Conservation (phyloP, 495 filamentous ascomycete genomes). For the Cryomyces antarcticus region DNA sequence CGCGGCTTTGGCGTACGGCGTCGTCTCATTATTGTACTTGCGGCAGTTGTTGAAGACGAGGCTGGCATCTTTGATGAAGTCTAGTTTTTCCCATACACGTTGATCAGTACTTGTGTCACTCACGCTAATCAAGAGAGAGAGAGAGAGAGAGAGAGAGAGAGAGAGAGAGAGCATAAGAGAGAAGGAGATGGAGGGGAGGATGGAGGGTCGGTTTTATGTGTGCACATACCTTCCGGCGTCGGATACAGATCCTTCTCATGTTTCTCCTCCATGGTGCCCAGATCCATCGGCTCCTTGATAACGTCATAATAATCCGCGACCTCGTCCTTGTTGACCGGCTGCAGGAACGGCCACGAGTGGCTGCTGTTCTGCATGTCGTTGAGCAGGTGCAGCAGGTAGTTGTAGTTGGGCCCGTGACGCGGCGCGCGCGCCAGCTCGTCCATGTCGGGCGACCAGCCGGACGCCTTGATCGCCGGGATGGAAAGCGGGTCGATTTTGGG, state of each 20-base stretch:
- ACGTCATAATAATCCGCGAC: constrained; percentile 96
- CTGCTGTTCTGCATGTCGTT: constrained; percentile 90
- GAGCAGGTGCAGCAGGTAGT: constrained; percentile 74
- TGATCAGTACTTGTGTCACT: too few relatives aligned
- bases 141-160: too few relatives aligned
- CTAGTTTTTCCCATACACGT: too few relatives aligned
- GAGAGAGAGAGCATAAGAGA: too few relatives aligned
- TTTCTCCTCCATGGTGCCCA: constrained; percentile 88
- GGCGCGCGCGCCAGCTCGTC: constrained; percentile 89
- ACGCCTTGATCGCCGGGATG: constrained; percentile 66
- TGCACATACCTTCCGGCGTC: constrained; percentile 37
- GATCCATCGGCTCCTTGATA: constrained; percentile 94
- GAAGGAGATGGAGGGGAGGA: too few relatives aligned
- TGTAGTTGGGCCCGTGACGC: constrained; percentile 94
- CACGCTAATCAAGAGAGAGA: too few relatives aligned
- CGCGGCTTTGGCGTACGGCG: constrained; percentile 89
- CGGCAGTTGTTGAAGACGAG: constrained; percentile 91
- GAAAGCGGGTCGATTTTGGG: constrained; percentile 58
- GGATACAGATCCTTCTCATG: constrained; percentile 85
- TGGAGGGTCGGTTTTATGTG: too few relatives aligned
- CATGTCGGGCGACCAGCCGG: constrained; percentile 94
- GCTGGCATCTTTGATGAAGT: constrained; percentile 79
- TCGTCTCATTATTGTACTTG: constrained; percentile 88
- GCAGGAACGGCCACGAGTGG: constrained; percentile 81
- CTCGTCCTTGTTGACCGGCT: constrained; percentile 86